These are phyloP conservation scores for Spatholobus suberectus DNA, from an alignment of 306 rosid genomes.

Conservation along the genomic window DNA sequence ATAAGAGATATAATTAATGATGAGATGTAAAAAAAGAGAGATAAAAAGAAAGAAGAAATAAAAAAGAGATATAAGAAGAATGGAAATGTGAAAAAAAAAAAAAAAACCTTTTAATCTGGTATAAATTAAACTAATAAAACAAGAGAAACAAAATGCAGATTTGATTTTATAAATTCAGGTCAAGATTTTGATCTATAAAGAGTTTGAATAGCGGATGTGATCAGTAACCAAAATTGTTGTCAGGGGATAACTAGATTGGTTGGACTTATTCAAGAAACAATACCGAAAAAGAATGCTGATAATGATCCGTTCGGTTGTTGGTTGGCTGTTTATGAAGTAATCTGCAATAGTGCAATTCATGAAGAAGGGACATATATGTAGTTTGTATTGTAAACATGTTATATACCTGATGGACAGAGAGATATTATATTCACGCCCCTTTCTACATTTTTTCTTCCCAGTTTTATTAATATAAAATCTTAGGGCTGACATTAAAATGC, in stretches of 20 bases:
- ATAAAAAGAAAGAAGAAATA: not conserved
- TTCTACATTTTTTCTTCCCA: not conserved
- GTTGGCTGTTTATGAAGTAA: not conserved
- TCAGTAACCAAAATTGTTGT: not conserved
- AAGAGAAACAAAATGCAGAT: not conserved
- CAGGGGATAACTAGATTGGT: not conserved
- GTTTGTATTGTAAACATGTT: not conserved
- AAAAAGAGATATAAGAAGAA: not conserved
- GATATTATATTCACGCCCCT: not conserved
- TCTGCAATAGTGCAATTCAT: not conserved
- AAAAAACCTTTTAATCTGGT: not conserved
- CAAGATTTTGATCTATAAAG: not conserved
- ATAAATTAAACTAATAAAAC: not conserved
- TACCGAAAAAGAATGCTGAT: not conserved
- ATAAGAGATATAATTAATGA: no score
- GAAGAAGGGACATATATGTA: not conserved
- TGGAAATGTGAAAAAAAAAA: not conserved
- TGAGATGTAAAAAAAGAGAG: no score
- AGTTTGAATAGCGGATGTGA: no score
- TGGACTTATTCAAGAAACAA: not conserved
- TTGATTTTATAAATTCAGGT: not conserved
- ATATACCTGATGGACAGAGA: not conserved
- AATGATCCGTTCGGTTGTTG: not conserved
- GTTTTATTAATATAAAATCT: not conserved
- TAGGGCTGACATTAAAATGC: not conserved